Base-by-base conservation (phyloP, 1,284 basidiomycete genomes). In the Rhodotorula sp. region DNA sequence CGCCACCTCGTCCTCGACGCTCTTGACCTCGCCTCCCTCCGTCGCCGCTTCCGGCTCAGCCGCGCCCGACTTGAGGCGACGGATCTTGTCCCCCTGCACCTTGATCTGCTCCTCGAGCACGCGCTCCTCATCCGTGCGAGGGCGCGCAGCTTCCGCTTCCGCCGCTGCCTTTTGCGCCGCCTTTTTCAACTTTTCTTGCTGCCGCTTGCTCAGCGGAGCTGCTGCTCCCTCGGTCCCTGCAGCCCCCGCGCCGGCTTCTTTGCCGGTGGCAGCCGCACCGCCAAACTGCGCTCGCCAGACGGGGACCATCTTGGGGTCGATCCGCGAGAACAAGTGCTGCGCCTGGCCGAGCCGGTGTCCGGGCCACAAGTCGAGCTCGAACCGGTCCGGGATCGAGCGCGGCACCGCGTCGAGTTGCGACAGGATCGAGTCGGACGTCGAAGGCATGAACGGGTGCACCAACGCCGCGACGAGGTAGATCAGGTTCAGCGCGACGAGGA, bases 391-490 rank as follows among this genome's bases (percentile, higher is more conserved):
- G 2, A 96, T 87, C 17, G 86, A 83, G 60, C 95, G 87, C 4
- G 89, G 85, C 4, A 94, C 94, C 0, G 94, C 95, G 80, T 96
- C 93, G 75, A 99, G 86, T 80, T 99, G 96, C 45, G 82, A 80
- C 70, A 96, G 85, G 71, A 99, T 95, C 15, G 88, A 84, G 29
- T 88, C 87, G 37, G 90, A 87, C 0, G 92, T 95, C 33, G 88
- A 85, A 51, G 96, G 96, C 95, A 99, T 98, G 87, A 94, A 99
- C 0, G 96, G 95, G 80, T 95, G 90, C 75, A 93, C 82, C 74
- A 96, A 83, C 45, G 88, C 88, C 18, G 91, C 90, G 68, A 99
- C 86, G 44, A 89, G 82, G 81, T 96, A 99, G 81, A 99, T 96
- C 76, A 99, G 84, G 83, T 98, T 98, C 81, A 94, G 82, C 30